Evolutionary conservation across 2,329 filamentous ascomycete genomes (phyloP).

Genomic region (Alternaria sp.): DNA sequence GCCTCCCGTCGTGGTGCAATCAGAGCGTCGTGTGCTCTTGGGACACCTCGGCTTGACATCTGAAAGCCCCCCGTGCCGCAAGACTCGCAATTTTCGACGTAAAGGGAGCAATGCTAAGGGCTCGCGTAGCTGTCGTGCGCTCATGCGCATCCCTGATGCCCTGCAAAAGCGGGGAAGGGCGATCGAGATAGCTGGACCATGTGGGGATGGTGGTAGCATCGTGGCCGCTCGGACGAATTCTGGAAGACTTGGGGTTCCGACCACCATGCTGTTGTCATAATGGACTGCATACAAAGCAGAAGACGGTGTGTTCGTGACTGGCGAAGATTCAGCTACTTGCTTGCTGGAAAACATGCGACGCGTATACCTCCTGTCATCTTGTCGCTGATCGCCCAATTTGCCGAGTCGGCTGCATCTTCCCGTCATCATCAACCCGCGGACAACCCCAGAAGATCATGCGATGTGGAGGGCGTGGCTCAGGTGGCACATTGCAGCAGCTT

Average conservation of each 20-base stretch:
- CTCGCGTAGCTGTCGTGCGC: neutral
- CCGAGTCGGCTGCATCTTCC: neutral
- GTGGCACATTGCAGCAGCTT: neutral
- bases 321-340: neutral
- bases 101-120: constrained; percentile 1
- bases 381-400: neutral
- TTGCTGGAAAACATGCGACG: neutral
- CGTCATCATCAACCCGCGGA: neutral
- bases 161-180: constrained; percentile 21
- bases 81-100: constrained; percentile 4
- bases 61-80: neutral
- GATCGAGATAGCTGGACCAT: constrained; percentile 1
- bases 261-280: neutral
- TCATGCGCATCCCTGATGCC: constrained; percentile 1
- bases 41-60: constrained; percentile 15
- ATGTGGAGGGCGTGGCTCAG: neutral
- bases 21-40: neutral
- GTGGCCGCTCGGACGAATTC: neutral
- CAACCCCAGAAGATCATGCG: neutral
- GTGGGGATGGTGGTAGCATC: neutral
- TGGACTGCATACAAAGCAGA: neutral
- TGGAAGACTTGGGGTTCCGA: constrained; percentile 13
- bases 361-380: neutral
- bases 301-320: neutral
- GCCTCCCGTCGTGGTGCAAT: neutral